Evolutionary conservation across 345 rosid genomes (phyloP).

Genomic region (Noccaea bulbosa): DNA sequence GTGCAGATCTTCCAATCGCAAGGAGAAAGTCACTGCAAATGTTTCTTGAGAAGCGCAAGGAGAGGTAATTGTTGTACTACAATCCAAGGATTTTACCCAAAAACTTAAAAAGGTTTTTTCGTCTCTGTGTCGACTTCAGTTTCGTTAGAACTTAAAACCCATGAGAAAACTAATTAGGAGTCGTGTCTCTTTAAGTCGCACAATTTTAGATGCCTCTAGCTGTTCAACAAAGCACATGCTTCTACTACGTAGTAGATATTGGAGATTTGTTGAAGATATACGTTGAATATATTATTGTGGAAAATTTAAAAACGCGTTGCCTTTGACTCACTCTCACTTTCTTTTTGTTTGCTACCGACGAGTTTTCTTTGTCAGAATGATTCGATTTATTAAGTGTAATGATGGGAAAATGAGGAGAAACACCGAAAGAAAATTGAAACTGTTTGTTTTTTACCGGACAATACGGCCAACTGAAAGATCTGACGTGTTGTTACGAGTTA

Average conservation of each 20-base stretch:
- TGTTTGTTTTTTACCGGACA: neutral
- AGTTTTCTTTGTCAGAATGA: conserved; percentile 1
- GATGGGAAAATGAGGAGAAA: conserved; percentile 7
- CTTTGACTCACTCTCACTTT: conserved; percentile 1
- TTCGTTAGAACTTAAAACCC: neutral
- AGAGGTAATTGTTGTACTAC: conserved; percentile 58
- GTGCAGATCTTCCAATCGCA: conserved; percentile 70
- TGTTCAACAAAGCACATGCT: conserved; percentile 28
- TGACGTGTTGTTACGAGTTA: neutral
- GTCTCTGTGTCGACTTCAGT: neutral
- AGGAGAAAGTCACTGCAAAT: conserved; percentile 79
- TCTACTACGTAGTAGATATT: conserved; percentile 23
- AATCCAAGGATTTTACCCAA: conserved; percentile 31
- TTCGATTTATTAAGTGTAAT: neutral
- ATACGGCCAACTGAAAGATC: neutral
- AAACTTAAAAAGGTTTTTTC: neutral
- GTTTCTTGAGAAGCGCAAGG: conserved; percentile 90
- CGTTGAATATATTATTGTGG: conserved; percentile 5
- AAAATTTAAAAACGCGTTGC: conserved; percentile 26
- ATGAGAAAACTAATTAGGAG: neutral
- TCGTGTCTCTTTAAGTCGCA: neutral
- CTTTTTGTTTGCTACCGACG: neutral
- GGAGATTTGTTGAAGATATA: neutral
- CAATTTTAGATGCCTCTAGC: conserved; percentile 12
- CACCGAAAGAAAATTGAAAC: neutral